Conservation (phyloP, 371 early-diverging fungal species). For the Mucor sp. region DNA sequence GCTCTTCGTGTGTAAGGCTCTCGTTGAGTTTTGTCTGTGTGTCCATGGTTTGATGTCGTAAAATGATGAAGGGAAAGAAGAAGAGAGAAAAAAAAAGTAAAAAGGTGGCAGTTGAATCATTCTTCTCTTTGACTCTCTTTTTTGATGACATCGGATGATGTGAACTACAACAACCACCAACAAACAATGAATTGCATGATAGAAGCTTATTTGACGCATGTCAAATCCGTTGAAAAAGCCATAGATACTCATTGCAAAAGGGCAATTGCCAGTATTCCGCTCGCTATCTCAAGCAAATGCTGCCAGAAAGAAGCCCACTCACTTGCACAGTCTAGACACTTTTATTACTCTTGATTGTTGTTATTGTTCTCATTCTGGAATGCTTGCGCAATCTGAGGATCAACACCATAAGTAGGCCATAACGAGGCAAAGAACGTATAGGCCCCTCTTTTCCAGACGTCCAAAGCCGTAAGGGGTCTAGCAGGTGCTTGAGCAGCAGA, state of each 20-base stretch:
- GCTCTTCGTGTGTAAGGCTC: background rate
- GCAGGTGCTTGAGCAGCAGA: background rate
- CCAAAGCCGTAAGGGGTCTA: conserved; percentile 14
- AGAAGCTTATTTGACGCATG: background rate
- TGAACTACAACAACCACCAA: background rate
- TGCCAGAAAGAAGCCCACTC: background rate
- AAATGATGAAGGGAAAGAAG: background rate
- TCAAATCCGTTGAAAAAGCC: background rate
- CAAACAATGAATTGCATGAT: background rate
- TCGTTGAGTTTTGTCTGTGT: background rate
- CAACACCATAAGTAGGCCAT: conserved; percentile 48
- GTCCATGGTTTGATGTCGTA: background rate
- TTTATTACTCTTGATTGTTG: background rate
- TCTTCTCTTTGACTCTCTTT: background rate
- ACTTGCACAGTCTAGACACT: background rate
- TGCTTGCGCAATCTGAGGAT: conserved; percentile 45
- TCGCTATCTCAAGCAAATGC: too few species aligned
- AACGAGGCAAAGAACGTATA: conserved; percentile 47
- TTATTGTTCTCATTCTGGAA: conserved; percentile 37
- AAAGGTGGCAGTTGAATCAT: background rate
- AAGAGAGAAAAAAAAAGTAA: background rate
- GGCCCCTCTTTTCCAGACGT: conserved; percentile 35
- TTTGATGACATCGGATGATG: conserved; percentile 1
- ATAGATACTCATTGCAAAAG: background rate
- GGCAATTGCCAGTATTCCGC: background rate